Conservation (phyloP, 305 asterid genomes). For the Nicotiana rustica region DNA sequence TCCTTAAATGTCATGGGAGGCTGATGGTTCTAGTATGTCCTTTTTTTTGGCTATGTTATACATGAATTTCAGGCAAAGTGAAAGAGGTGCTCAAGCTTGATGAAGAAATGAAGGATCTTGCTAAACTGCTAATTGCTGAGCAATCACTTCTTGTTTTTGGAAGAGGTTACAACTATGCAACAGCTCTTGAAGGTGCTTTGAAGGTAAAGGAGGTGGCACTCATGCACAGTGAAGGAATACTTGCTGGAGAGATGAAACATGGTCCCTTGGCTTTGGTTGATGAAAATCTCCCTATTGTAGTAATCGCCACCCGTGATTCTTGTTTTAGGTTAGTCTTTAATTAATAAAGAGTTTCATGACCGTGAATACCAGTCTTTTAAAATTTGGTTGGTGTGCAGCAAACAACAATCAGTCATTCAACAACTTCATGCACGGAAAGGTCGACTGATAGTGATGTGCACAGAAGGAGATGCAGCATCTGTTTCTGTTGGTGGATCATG, state of each 20-base stretch:
- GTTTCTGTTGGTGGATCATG: slow-evolving; percentile 81
- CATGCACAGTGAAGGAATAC: slow-evolving; percentile 99
- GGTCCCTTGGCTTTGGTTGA: slow-evolving; percentile 98
- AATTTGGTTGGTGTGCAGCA: slow-evolving; percentile 55
- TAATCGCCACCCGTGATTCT: slow-evolving; percentile 90
- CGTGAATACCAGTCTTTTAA: not conserved
- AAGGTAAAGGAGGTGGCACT: slow-evolving; percentile 98
- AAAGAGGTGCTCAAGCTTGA: slow-evolving; percentile 94
- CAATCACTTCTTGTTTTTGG: slow-evolving; percentile 97
- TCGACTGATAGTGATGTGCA: slow-evolving; percentile 90
- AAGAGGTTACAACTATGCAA: slow-evolving; percentile 93
- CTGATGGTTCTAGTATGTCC: not conserved
- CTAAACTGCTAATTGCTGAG: slow-evolving; percentile 75
- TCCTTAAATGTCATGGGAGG: not conserved
- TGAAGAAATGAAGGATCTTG: slow-evolving; percentile 88
- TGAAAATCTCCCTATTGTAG: slow-evolving; percentile 90
- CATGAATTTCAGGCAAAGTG: slow-evolving; percentile 67
- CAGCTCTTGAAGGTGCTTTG: slow-evolving; percentile 97
- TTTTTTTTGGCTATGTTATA: not conserved
- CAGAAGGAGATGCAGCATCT: slow-evolving; percentile 80
- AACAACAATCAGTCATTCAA: slow-evolving; percentile 95
- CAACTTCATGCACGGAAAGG: slow-evolving; percentile 99
- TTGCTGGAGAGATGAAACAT: slow-evolving; percentile 99
- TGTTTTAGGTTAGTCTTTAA: slow-evolving; percentile 79
- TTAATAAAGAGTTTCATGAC: not conserved